Evolutionary conservation across 768 basidiomycete genomes (phyloP).

Genomic region (Imleria badia): DNA sequence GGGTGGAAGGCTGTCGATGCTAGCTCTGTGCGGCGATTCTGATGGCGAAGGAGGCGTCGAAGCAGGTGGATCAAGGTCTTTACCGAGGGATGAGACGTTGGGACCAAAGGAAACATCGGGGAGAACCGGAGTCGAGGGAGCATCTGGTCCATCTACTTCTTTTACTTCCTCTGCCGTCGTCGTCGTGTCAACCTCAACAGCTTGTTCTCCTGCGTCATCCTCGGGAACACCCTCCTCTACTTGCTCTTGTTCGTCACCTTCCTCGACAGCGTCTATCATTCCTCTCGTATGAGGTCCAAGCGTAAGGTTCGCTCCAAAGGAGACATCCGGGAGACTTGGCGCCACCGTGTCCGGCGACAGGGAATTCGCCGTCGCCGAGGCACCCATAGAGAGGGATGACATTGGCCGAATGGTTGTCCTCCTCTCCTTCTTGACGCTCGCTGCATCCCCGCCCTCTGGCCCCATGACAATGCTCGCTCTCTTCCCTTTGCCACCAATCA

Average conservation of each 20-base stretch:
- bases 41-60: background rate
- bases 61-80: constrained; percentile 7
- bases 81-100: constrained; percentile 12
- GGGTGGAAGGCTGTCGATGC: constrained; percentile 19
- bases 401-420: constrained; percentile 19
- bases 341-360: constrained; percentile 1
- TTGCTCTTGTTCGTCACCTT: constrained; percentile 11
- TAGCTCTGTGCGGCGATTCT: constrained; percentile 5
- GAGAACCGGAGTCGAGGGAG: constrained; percentile 7
- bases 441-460: background rate
- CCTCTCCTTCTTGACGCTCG: constrained; percentile 13
- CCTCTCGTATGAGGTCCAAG: constrained; percentile 12
- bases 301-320: constrained; percentile 22
- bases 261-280: constrained; percentile 6
- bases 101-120: constrained; percentile 13
- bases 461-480: constrained; percentile 8
- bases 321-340: constrained; percentile 14
- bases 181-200: background rate
- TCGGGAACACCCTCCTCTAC: background rate
- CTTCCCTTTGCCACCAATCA: constrained; percentile 38
- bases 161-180: background rate
- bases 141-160: background rate
- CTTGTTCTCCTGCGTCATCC: constrained; percentile 1
- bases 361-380: constrained; percentile 3
- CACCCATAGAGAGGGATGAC: background rate